Evolutionary conservation across 768 basidiomycete genomes (phyloP), one percentile per base, ranked within the genome.

Genomic region (Rhizopogon vesiculosus): DNA sequence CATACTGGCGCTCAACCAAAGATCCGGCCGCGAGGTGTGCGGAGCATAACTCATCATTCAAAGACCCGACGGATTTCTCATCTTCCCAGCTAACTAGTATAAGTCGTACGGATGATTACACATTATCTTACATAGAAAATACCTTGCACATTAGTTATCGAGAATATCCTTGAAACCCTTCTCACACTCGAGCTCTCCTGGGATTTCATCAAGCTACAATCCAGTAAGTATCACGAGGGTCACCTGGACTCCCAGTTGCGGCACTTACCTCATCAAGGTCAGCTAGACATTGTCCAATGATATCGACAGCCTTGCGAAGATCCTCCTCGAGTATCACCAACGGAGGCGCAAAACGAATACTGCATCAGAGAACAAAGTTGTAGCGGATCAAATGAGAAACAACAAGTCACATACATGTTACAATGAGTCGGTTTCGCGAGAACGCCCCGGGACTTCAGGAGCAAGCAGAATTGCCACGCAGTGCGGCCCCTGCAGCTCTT

Each of bases 371-470:
- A 51, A 57, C 45, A 8, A 7, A 56, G 28, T 33, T 54, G 39
- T 46, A 49, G 7, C 45, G 35, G 31, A 31, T 44, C 22, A 5
- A 39, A 31, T 38, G 13, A 7, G 29, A 45, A 39, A 52, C 7
- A 10, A 13, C 7, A 31, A 41, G 41, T 16, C 42, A 78, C 92
- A 63, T 63, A 95, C 93, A 91, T 93, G 71, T 96, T 96, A 28
- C 86, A 82, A 65, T 97, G 94, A 0, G 96, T 98, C 12, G 97
- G 95, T 78, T 99, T 98, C 29, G 95, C 96, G 59, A 99, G 75
- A 54, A 98, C 82, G 4, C 94, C 93, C 45, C 91, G 82, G 62
- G 85, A 87, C 85, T 95, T 96, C 69, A 98, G 72, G 64, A 98
- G 70, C 66, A 98, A 67, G 72, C 97, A 98, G 52, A 98, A 78